Evolutionary conservation across 225 moss, liverwort and hornwort genomes (phyloP).

Genomic region (Asterella californica): DNA sequence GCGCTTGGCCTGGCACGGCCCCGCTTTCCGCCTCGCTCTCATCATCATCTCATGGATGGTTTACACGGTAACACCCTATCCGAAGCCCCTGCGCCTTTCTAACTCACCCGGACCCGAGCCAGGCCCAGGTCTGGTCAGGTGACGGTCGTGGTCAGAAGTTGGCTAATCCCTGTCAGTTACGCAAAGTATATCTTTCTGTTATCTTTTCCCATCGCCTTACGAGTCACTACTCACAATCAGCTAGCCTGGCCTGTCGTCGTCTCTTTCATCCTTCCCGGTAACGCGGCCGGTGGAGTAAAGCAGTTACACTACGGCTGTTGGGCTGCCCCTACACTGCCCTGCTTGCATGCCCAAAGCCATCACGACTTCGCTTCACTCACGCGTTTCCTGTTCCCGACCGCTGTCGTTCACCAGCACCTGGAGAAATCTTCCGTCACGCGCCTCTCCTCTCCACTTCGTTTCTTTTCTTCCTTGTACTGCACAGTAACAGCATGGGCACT

Average conservation of each 20-base stretch:
- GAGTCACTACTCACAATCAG: not conserved
- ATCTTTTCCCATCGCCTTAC: not conserved
- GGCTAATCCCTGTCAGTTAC: slow-evolving; percentile 12
- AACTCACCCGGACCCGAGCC: not conserved
- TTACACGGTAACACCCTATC: not conserved
- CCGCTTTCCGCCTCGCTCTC: not conserved
- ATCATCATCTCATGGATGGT: too few species aligned
- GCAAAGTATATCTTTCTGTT: slow-evolving; percentile 8
- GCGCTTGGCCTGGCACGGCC: slow-evolving; percentile 1
- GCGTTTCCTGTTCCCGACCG: slow-evolving; percentile 16
- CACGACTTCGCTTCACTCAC: slow-evolving; percentile 10
- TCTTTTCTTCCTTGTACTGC: not conserved
- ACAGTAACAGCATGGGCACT: not conserved
- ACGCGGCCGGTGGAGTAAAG: slow-evolving; percentile 13
- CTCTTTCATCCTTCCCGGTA: slow-evolving; percentile 18
- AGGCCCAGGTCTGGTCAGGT: not conserved
- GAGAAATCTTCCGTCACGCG: slow-evolving; percentile 12
- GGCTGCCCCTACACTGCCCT: slow-evolving; percentile 15
- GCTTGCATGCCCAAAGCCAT: not conserved
- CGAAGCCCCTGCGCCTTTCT: not conserved
- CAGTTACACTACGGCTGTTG: slow-evolving; percentile 28
- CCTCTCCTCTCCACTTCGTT: not conserved
- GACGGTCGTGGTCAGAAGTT: not conserved
- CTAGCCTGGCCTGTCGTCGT: slow-evolving; percentile 6
- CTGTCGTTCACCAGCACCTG: slow-evolving; percentile 1